Percentiles rank a stretch among this genome's conserved stretches.
phyloP scores from a whole-genome alignment of 768 basidiomycete species.

The Leucosporidium scottii region DNA sequence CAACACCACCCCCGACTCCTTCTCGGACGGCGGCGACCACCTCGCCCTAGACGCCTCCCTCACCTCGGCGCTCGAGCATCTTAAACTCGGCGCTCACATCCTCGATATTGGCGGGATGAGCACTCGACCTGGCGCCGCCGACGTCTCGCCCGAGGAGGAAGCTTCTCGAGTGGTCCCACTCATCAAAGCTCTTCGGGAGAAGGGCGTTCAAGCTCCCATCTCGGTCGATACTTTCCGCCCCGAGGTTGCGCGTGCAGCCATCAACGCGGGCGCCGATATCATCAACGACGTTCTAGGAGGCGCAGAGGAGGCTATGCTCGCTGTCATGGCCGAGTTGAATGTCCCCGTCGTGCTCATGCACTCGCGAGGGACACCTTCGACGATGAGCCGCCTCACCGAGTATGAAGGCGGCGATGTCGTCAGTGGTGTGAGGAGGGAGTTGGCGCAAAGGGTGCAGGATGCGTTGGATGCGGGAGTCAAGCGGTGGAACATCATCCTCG shows the following conservation, averaged over 20 bases:
- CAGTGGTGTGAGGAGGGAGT: slow-evolving; percentile 61
- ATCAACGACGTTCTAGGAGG: slow-evolving; percentile 88
- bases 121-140: slow-evolving; percentile 70
- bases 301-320: slow-evolving; percentile 44
- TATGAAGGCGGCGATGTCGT: slow-evolving; percentile 50
- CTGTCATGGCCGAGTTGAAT: slow-evolving; percentile 46
- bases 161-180: slow-evolving; percentile 63
- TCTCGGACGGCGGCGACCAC: slow-evolving; percentile 74
- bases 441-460: slow-evolving; percentile 59
- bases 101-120: slow-evolving; percentile 92
- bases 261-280: slow-evolving; percentile 77
- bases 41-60: slow-evolving; percentile 51
- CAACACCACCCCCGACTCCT: slow-evolving; percentile 90
- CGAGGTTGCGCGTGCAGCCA: slow-evolving; percentile 64
- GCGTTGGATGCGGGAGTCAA: slow-evolving; percentile 68
- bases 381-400: slow-evolving; percentile 57
- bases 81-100: slow-evolving; percentile 58
- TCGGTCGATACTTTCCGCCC: slow-evolving; percentile 87
- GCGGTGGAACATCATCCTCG: slow-evolving; percentile 80
- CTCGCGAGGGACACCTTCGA: slow-evolving; percentile 73
- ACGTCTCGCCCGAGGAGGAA: slow-evolving; percentile 65
- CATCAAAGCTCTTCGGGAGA: slow-evolving; percentile 54
- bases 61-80: slow-evolving; percentile 30
- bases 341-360: slow-evolving; percentile 92
- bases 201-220: slow-evolving; percentile 49